Conservation (phyloP, 441 rosid species). For the Populus hybrid region DNA sequence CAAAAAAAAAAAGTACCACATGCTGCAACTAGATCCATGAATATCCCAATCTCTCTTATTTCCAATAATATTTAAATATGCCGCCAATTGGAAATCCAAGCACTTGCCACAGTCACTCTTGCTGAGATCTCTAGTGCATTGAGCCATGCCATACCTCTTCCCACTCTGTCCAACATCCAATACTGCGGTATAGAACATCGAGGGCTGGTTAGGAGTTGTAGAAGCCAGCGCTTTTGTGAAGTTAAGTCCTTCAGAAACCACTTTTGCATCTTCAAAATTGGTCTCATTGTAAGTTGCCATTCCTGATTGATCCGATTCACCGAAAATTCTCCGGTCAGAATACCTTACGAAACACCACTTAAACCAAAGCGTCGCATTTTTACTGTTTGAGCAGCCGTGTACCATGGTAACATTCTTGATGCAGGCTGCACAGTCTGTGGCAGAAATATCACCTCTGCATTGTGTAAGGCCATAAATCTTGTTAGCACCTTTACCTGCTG, state of each 20-base stretch:
- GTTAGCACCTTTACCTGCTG: conserved; percentile 12
- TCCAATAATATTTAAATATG: conserved; percentile 25
- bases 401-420: conserved; percentile 14
- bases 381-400: conserved; percentile 21
- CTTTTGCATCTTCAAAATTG: conserved; percentile 29
- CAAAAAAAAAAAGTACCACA: conserved; percentile 14
- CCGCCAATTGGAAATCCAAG: conserved; percentile 20
- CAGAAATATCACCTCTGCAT: conserved; percentile 36
- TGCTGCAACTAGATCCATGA: conserved; percentile 39
- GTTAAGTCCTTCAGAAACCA: conserved; percentile 24
- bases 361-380: conserved; percentile 25
- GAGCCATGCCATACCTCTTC: conserved; percentile 45
- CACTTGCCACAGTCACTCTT: conserved; percentile 28
- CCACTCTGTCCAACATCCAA: conserved; percentile 34
- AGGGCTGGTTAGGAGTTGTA: conserved; percentile 22
- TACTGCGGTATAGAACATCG: conserved; percentile 29
- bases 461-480: conserved; percentile 34
- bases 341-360: conserved; percentile 37
- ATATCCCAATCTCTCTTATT: conserved; percentile 38
- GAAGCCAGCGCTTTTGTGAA: conserved; percentile 32
- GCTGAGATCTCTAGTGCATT: conserved; percentile 36
- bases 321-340: conserved; percentile 31
- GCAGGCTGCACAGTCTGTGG: conserved; percentile 25
- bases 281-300: conserved; percentile 28
- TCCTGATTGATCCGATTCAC: conserved; percentile 29